Evolutionary conservation across 2,329 filamentous ascomycete species (phyloP), one percentile per base, ranked within the genome.

Genomic region (Pseudopithomyces chartarum): DNA sequence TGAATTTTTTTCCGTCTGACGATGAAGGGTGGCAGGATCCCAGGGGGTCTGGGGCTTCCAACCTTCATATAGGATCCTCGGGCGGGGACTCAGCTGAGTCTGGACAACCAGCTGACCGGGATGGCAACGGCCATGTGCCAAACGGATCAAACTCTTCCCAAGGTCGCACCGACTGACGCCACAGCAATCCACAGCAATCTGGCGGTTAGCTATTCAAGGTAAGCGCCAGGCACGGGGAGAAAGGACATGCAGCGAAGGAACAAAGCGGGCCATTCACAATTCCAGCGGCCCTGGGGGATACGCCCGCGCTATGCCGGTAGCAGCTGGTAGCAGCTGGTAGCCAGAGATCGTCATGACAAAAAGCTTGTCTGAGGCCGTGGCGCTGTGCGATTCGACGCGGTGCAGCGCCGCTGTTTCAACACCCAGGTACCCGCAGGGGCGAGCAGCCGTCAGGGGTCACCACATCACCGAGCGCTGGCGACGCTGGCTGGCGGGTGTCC

Each of bases 291-390:
- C 54, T 55, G 57, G 48, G 47, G 49, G 51, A 39, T 39, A 46
- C 46, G 42, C 53, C 44, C 46, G 45, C 56, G 54, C 58, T 59
- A 52, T 47, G 51, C 53, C 22, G 26, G 6, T 8, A 32, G 26
- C 13, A 19, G 54, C 34, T 19, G 26, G 6, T 8, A 32, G 26
- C 13, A 19, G 54, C 34, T 19, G 11, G 11, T 26, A 13, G 12
- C 8, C 46, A 32, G 42, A 45, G 65, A 69, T 70, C 62, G 59
- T 61, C 63, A 55, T 43, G 39, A 17, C 26, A 53, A 56, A 68
- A 67, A 67, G 68, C 68, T 70, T 70, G 66, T 65, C 52, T 62
- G 23, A 44, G 15, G 17, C 54, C 56, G 62, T 66, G 63, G 66
- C 66, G 57, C 43, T 40, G 49, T 52, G 44, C 56, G 46, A 64